Evolutionary conservation across 176 grass and related monocot species (phyloP), one percentile per base, ranked within the genome.

Genomic region (Hsuehochloa calcarea): DNA sequence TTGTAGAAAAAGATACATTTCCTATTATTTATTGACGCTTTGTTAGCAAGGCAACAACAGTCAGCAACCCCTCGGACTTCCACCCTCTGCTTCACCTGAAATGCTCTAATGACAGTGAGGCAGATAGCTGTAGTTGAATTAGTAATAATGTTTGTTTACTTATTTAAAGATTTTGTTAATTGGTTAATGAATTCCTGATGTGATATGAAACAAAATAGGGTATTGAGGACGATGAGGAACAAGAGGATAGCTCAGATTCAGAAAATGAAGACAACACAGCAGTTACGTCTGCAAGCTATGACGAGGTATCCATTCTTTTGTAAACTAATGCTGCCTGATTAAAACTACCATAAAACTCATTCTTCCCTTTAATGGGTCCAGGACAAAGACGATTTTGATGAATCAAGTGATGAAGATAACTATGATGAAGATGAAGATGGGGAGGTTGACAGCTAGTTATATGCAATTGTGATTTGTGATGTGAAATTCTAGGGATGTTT

Each of bases 401-500:
- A 93, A 82, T 93, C 88, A 14, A 83, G 84, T 26, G 91, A 93
- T 58, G 91, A 92, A 64, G 80, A 80, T 73, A 77, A 79, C 38
- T 58, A 67, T 16, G 45, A 72, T 58, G 60, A 85, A 1, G 75
- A 84, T 44, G 69, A 89, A 41, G 75, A 59, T 22, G 60, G 61
- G 4, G 84, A 81, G 59, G 50, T 34, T 77, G 86, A 71, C 16
- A 62, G 19, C 52, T 81, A 74, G 69, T 71, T 75, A 72, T 83
- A 56, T 40, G 25, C 25, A 79, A 58, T 81, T 78, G 58, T 20
- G 23, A 71, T 65, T 86, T 79, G 27, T 70, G 10, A 65, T 64
- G 34, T 82, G 51, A 61, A 81, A 40, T 76, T 77, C 35, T 64
- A 60, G 68, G 62, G 7, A 56, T 11, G 17, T 25, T 77, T 22